Evolutionary conservation across 805 yeast genomes (phyloP).

Genomic region (Wickerhamomyces queroliae): DNA sequence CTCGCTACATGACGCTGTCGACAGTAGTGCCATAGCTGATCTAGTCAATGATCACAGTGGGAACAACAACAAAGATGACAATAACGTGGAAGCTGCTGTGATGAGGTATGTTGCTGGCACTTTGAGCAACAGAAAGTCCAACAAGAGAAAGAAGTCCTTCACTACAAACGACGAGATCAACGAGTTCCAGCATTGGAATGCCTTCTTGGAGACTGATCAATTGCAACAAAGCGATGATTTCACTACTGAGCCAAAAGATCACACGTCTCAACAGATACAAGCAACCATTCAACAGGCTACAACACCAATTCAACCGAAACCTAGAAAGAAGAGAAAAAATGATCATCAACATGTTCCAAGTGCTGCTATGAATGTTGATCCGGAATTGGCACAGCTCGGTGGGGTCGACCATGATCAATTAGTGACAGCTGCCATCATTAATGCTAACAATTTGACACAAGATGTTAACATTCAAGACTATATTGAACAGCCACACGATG

Average conservation of each 20-base stretch:
- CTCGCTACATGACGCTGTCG: not conserved
- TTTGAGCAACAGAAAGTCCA: conserved; percentile 36
- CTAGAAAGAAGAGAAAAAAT: conserved; percentile 4
- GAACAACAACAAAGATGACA: conserved; percentile 22
- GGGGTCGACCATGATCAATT: conserved; percentile 53
- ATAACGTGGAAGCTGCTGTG: conserved; percentile 75
- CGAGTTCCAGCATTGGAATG: conserved; percentile 24
- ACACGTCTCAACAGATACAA: conserved; percentile 3
- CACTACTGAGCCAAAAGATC: conserved; percentile 6
- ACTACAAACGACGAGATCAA: conserved; percentile 14
- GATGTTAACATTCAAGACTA: conserved; percentile 29
- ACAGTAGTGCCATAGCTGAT: not conserved
- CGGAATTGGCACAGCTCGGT: conserved; percentile 48
- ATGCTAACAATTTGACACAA: conserved; percentile 57
- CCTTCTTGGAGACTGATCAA: conserved; percentile 21
- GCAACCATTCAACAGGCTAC: conserved; percentile 21
- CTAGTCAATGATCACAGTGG: conserved; percentile 1
- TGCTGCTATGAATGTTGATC: conserved; percentile 40
- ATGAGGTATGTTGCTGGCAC: conserved; percentile 67
- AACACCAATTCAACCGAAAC: conserved; percentile 5
- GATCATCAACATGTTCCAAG: conserved; percentile 1
- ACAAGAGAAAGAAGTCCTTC: conserved; percentile 22
- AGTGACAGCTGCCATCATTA: conserved; percentile 66
- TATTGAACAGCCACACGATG: conserved; percentile 21
- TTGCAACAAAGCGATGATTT: conserved; percentile 15